Conservation (phyloP, 192 early-diverging fungal species). For the Backusella macrospora region DNA sequence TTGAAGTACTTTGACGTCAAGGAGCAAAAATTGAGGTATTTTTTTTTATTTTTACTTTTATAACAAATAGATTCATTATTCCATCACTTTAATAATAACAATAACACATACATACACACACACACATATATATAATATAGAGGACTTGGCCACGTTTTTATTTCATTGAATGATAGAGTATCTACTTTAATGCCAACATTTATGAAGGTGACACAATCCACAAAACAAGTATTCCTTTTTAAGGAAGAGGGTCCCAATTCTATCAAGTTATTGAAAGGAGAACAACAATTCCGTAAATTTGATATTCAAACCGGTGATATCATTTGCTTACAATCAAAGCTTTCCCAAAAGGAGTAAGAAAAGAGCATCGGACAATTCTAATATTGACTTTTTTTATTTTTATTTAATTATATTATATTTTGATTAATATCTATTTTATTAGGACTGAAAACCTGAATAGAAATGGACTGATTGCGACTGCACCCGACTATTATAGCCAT, state of each 20-base stretch:
- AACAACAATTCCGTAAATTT: slow-evolving; percentile 6
- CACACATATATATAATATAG: background rate
- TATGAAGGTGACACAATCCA: background rate
- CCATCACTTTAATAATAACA: background rate
- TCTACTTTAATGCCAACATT: background rate
- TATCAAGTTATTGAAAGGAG: slow-evolving; percentile 5
- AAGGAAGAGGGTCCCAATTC: background rate
- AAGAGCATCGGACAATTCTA: background rate
- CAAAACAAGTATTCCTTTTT: background rate
- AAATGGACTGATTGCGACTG: background rate
- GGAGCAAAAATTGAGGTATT: slow-evolving; percentile 61
- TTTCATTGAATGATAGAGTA: slow-evolving; percentile 15
- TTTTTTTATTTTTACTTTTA: too few species aligned
- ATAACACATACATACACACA: background rate
- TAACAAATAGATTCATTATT: too few species aligned
- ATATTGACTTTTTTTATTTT: slow-evolving; percentile 21
- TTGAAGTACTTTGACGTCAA: slow-evolving; percentile 85
- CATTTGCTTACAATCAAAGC: slow-evolving; percentile 21
- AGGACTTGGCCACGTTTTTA: slow-evolving; percentile 18
- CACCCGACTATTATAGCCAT: background rate
- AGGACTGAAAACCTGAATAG: slow-evolving; percentile 21
- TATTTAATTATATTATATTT: too few species aligned
- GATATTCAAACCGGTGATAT: slow-evolving; percentile 24
- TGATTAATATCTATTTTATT: slow-evolving; percentile 28
- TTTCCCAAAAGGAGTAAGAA: slow-evolving; percentile 20